Conservation (phyloP, 192 early-diverging fungal genomes). For the Entophlyctis luteolus region DNA sequence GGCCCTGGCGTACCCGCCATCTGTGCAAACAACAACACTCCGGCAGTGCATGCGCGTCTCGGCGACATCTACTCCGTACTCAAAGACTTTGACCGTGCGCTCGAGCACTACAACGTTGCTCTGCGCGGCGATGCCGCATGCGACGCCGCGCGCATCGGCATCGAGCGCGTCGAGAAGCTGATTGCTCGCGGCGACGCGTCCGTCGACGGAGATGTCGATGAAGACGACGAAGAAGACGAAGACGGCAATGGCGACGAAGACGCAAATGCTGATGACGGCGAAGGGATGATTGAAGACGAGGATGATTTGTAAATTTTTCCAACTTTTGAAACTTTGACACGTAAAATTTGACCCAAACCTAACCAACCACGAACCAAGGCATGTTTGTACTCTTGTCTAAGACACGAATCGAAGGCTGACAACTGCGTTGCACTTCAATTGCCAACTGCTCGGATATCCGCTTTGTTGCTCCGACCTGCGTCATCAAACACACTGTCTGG, state of each 20-base stretch:
- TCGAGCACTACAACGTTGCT: slow-evolving; percentile 14
- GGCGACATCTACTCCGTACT: slow-evolving; percentile 17
- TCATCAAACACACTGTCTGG: slow-evolving; percentile 33
- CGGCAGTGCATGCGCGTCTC: slow-evolving; percentile 6
- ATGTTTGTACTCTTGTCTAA: too few species aligned
- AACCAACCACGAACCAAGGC: too few species aligned
- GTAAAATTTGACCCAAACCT: too few species aligned
- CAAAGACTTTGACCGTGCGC: slow-evolving; percentile 7
- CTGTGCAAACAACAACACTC: neutral
- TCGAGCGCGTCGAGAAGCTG: slow-evolving; percentile 7
- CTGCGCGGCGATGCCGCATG: neutral
- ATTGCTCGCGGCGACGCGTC: neutral
- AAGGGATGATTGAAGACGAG: too few species aligned
- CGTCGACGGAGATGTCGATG: neutral
- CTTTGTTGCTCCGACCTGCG: slow-evolving; percentile 59
- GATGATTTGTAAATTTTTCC: too few species aligned
- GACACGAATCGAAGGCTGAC: too few species aligned
- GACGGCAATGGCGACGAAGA: too few species aligned
- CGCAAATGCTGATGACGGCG: too few species aligned
- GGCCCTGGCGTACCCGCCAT: too few species aligned
- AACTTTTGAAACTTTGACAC: too few species aligned
- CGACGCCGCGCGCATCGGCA: slow-evolving; percentile 1
- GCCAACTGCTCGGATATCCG: neutral
- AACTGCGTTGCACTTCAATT: slow-evolving; percentile 7
- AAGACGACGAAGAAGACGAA: slow-evolving; percentile 1